These are phyloP conservation scores for Claviceps monticola DNA, from an alignment of 2,329 filamentous ascomycete species.

Conservation along the genomic window DNA sequence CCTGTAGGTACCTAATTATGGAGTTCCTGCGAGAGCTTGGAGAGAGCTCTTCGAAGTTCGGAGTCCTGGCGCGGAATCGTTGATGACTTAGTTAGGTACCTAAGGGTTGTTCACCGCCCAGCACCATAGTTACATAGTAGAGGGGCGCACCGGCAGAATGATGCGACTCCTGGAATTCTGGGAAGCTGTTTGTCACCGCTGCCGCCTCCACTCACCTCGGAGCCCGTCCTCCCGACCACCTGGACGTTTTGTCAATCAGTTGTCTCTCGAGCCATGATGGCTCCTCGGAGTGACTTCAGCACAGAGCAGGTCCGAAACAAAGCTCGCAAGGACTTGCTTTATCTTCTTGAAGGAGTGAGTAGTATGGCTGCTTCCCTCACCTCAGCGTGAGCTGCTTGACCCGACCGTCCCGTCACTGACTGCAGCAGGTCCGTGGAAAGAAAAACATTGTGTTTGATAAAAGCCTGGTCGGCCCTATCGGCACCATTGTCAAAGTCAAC, in stretches of 20 bases:
- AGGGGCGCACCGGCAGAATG: neutral
- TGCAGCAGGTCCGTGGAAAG: conserved; percentile 77
- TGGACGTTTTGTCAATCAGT: neutral
- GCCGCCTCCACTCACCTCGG: conserved; percentile 1
- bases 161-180: neutral
- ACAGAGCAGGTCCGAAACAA: conserved; percentile 65
- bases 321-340: conserved; percentile 76
- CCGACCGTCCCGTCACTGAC: conserved; percentile 8
- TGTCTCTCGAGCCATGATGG: conserved; percentile 45
- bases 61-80: too few relatives aligned
- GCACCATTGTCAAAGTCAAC: conserved; percentile 87
- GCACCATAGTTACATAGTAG: neutral
- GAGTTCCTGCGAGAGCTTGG: neutral
- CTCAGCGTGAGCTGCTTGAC: neutral
- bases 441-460: conserved; percentile 95
- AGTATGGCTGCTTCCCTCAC: conserved; percentile 9
- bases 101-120: conserved; percentile 4
- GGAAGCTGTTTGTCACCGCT: conserved; percentile 1
- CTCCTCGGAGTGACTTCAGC: conserved; percentile 57
- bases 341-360: conserved; percentile 90
- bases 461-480: conserved; percentile 76
- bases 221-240: conserved; percentile 1
- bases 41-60: neutral
- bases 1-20: neutral
- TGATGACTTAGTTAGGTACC: too few relatives aligned